phyloP scores from a whole-genome alignment of 345 rosid genomes.

The Ceriops zippeliana region DNA sequence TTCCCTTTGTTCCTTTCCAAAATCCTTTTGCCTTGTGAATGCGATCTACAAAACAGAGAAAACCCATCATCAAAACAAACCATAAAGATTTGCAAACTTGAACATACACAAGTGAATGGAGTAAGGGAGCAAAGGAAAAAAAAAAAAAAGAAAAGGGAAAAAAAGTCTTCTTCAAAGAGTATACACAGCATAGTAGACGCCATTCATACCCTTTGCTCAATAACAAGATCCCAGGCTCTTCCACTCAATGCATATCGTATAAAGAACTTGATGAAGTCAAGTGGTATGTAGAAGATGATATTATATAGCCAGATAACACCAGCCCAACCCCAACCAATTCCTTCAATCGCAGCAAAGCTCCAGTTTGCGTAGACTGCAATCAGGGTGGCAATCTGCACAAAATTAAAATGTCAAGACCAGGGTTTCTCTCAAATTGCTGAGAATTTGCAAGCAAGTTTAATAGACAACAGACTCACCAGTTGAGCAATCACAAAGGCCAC shows the following conservation, averaged over 20 bases:
- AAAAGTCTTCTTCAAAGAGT: not conserved
- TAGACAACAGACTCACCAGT: slow-evolving; percentile 55
- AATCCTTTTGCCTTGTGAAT: slow-evolving; percentile 93
- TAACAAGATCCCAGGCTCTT: slow-evolving; percentile 98
- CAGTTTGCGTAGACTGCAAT: slow-evolving; percentile 94
- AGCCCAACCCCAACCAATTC: slow-evolving; percentile 99
- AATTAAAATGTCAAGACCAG: slow-evolving; percentile 8
- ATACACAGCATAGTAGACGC: not conserved
- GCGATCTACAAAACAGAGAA: slow-evolving; percentile 61
- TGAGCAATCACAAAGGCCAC: slow-evolving; percentile 83
- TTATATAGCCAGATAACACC: slow-evolving; percentile 98
- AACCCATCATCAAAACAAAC: slow-evolving; percentile 11
- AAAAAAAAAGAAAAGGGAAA: not conserved
- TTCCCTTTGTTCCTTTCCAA: slow-evolving; percentile 96
- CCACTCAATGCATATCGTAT: slow-evolving; percentile 91
- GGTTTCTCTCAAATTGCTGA: slow-evolving; percentile 6
- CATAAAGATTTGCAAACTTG: not conserved
- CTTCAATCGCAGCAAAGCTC: slow-evolving; percentile 95
- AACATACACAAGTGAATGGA: not conserved
- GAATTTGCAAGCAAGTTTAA: slow-evolving; percentile 7
- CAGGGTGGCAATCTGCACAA: slow-evolving; percentile 77
- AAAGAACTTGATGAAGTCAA: slow-evolving; percentile 87
- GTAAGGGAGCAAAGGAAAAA: too few relatives aligned
- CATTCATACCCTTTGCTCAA: slow-evolving; percentile 87
- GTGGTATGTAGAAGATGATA: slow-evolving; percentile 78